phyloP scores from a whole-genome alignment of 768 basidiomycete species.

The Amanita rubescens region DNA sequence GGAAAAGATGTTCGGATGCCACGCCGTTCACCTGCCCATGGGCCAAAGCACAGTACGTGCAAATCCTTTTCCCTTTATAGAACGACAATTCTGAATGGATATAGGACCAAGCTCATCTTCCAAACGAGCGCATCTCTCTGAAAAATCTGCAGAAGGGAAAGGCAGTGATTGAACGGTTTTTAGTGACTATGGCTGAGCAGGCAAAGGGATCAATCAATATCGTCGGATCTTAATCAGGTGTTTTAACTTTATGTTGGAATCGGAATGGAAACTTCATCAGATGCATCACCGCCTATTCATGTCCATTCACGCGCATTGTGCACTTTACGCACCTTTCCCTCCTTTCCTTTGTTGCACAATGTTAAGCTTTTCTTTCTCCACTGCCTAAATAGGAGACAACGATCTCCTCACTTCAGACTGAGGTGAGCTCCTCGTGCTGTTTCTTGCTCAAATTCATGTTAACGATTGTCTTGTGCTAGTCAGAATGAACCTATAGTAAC shows the following conservation, averaged over 20 bases:
- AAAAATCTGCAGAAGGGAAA: slow-evolving; percentile 75
- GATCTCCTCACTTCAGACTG: too few relatives aligned
- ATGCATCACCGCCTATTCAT: too few relatives aligned
- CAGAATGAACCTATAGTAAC: too few relatives aligned
- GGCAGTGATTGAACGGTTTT: slow-evolving; percentile 68
- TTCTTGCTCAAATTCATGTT: too few relatives aligned
- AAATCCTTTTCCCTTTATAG: not conserved
- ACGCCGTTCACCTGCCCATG: slow-evolving; percentile 88
- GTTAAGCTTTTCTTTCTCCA: too few relatives aligned
- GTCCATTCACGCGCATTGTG: too few relatives aligned
- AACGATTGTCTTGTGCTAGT: too few relatives aligned
- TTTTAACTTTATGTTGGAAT: not conserved
- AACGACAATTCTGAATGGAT: not conserved
- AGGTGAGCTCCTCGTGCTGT: too few relatives aligned
- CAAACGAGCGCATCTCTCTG: slow-evolving; percentile 87
- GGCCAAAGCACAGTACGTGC: slow-evolving; percentile 78
- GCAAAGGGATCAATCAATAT: slow-evolving; percentile 2
- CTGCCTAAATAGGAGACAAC: too few relatives aligned
- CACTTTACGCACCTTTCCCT: too few relatives aligned
- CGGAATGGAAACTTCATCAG: too few relatives aligned
- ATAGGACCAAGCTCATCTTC: slow-evolving; percentile 87
- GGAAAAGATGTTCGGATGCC: slow-evolving; percentile 86
- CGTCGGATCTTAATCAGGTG: not conserved
- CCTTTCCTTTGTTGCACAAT: too few relatives aligned
- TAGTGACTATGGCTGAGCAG: slow-evolving; percentile 42